Evolutionary conservation across 2,329 filamentous ascomycete species (phyloP).

Genomic region (Aspergillus sp.): DNA sequence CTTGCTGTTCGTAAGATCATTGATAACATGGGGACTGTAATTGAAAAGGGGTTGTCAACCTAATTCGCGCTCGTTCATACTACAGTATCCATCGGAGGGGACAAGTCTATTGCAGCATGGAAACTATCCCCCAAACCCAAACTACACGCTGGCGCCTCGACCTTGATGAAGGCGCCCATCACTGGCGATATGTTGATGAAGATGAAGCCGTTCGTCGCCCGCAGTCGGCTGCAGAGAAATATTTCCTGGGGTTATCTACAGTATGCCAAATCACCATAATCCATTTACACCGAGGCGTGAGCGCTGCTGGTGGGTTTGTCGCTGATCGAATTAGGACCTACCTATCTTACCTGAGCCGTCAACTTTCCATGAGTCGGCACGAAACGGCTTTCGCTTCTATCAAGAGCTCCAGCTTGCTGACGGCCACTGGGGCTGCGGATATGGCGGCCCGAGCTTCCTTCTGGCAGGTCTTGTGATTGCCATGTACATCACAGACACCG

Average conservation of each 20-base stretch:
- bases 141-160: background rate
- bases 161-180: background rate
- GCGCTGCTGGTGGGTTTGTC: background rate
- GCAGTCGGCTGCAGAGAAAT: background rate
- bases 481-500: constrained; percentile 1
- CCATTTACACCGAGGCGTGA: background rate
- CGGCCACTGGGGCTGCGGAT: constrained; percentile 5
- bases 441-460: background rate
- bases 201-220: background rate
- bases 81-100: no score
- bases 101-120: background rate
- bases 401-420: background rate
- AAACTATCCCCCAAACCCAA: background rate
- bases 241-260: background rate
- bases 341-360: background rate
- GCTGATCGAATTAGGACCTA: background rate
- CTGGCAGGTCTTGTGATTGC: constrained; percentile 3
- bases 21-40: no score
- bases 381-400: constrained; percentile 2
- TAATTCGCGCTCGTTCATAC: no score
- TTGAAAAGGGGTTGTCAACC: no score
- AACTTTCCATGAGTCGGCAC: background rate
- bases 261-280: background rate
- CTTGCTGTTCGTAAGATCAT: no score
- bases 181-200: background rate